Evolutionary conservation across 495 filamentous ascomycete species (phyloP).

Genomic region (Neohortaea acidophila): DNA sequence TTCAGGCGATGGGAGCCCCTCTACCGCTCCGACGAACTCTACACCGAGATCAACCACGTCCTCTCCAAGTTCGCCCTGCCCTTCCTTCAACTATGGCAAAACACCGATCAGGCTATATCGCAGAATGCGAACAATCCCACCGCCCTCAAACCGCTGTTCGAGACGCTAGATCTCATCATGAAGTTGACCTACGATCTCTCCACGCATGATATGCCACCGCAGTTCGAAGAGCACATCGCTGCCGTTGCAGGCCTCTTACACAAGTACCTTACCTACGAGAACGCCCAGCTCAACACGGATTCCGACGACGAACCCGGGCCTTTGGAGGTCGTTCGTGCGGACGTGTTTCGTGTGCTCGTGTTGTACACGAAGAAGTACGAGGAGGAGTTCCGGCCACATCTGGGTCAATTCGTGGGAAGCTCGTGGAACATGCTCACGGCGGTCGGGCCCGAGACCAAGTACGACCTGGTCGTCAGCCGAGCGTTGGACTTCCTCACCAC

Average conservation of each 20-base stretch:
- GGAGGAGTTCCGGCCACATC: conserved; percentile 68
- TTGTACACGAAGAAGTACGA: conserved; percentile 87
- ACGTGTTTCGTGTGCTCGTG: conserved; percentile 75
- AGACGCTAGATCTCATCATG: conserved; percentile 68
- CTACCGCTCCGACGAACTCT: conserved; percentile 79
- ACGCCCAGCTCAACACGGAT: conserved; percentile 59
- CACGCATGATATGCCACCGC: conserved; percentile 85
- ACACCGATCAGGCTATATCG: conserved; percentile 62
- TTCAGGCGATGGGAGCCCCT: conserved; percentile 92
- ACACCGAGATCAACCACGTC: conserved; percentile 89
- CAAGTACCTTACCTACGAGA: conserved; percentile 86
- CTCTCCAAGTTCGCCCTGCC: conserved; percentile 64
- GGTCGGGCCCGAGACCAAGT: conserved; percentile 74
- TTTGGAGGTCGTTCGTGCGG: conserved; percentile 73
- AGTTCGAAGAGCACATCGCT: conserved; percentile 72
- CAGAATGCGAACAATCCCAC: conserved; percentile 58
- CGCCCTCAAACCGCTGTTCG: conserved; percentile 56
- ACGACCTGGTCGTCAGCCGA: conserved; percentile 89
- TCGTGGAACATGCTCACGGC: conserved; percentile 84
- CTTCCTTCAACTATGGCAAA: conserved; percentile 59
- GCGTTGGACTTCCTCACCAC: conserved; percentile 88
- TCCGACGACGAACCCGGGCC: conserved; percentile 77
- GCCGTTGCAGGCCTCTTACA: conserved; percentile 64
- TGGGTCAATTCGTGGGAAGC: conserved; percentile 67
- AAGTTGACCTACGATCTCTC: conserved; percentile 92